Evolutionary conservation across 2,329 filamentous ascomycete genomes (phyloP).

Genomic region (Cordyceps militaris): DNA sequence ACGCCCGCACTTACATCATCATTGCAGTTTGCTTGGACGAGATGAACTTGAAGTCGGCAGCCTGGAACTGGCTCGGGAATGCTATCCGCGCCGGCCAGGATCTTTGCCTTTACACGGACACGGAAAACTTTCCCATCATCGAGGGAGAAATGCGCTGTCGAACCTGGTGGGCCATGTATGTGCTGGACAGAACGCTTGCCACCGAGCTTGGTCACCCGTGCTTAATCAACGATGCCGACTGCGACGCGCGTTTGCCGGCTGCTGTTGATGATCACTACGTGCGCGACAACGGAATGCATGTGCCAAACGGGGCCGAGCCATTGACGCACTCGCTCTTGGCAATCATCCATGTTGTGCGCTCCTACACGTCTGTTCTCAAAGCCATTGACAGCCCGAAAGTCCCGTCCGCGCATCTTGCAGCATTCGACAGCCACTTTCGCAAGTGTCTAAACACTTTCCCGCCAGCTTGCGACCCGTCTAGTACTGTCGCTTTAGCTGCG

Average conservation of each 20-base stretch:
- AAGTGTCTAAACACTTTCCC: slow-evolving; percentile 71
- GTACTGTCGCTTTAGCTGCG: slow-evolving; percentile 62
- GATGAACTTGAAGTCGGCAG: slow-evolving; percentile 76
- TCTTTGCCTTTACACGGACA: slow-evolving; percentile 71
- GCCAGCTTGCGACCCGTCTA: slow-evolving; percentile 60
- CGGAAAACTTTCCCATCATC: slow-evolving; percentile 63
- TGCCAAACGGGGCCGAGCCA: slow-evolving; percentile 44
- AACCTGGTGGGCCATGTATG: slow-evolving; percentile 92
- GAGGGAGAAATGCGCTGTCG: slow-evolving; percentile 81
- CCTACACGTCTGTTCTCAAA: slow-evolving; percentile 66
- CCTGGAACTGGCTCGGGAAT: slow-evolving; percentile 78
- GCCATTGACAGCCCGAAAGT: slow-evolving; percentile 63
- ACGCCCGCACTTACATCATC: slow-evolving; percentile 65
- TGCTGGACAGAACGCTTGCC: slow-evolving; percentile 74
- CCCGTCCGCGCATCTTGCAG: slow-evolving; percentile 59
- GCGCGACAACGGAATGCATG: slow-evolving; percentile 47
- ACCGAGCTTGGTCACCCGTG: slow-evolving; percentile 75
- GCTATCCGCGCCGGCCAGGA: slow-evolving; percentile 78
- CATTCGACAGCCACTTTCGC: slow-evolving; percentile 74
- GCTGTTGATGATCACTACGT: slow-evolving; percentile 76
- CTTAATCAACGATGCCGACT: slow-evolving; percentile 81
- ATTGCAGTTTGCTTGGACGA: slow-evolving; percentile 76
- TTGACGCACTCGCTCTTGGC: slow-evolving; percentile 67
- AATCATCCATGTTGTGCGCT: slow-evolving; percentile 73
- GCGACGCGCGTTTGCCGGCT: slow-evolving; percentile 73